phyloP scores from a whole-genome alignment of 2,329 filamentous ascomycete species.

The Aaosphaeria arxii region DNA sequence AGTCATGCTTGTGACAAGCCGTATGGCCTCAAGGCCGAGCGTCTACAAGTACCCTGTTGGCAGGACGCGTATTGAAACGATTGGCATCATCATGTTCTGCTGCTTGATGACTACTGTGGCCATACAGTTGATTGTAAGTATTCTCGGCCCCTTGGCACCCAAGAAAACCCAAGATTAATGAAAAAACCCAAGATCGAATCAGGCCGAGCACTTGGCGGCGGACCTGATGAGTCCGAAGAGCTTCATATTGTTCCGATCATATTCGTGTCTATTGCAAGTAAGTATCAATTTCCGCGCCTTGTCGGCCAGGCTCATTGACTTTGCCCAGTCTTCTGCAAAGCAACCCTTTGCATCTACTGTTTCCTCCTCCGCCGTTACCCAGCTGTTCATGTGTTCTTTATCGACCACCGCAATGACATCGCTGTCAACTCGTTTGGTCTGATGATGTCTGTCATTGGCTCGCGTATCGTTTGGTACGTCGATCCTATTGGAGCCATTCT shows the following conservation, averaged over 20 bases:
- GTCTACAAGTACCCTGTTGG: conserved; percentile 63
- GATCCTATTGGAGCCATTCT: conserved; percentile 60
- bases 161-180: conserved; percentile 4
- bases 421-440: conserved; percentile 55
- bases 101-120: conserved; percentile 66
- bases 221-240: conserved; percentile 41
- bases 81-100: conserved; percentile 65
- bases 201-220: conserved; percentile 49
- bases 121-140: conserved; percentile 56
- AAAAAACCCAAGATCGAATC: conserved; percentile 51
- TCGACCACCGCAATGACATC: conserved; percentile 59
- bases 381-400: conserved; percentile 56
- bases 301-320: conserved; percentile 3
- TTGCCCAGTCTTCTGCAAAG: conserved; percentile 49
- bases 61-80: conserved; percentile 61
- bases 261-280: conserved; percentile 55
- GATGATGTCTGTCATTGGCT: conserved; percentile 55
- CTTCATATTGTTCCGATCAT: conserved; percentile 55
- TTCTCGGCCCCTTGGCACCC: conserved; percentile 6
- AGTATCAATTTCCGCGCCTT: conserved; percentile 13
- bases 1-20: conserved; percentile 61
- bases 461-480: conserved; percentile 56
- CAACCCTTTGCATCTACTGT: conserved; percentile 54
- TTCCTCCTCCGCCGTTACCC: conserved; percentile 53
- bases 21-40: conserved; percentile 58